phyloP scores from a whole-genome alignment of 1,139 yeast species.

The Zygosaccharomyces pseudobailii region DNA sequence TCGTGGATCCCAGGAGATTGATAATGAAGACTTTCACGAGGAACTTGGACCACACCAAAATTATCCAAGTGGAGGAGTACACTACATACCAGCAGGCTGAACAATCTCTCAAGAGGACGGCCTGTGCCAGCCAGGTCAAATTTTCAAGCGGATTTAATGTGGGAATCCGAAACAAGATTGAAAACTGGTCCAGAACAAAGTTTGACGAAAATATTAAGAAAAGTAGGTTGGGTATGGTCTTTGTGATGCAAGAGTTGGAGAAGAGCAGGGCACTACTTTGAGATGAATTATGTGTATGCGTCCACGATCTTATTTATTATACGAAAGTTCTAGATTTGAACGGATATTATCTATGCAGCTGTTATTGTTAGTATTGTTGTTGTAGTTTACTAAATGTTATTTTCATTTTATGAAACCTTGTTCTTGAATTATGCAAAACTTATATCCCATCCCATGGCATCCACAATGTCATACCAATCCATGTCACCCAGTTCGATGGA shows the following conservation, averaged over 20 bases:
- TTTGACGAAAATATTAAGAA: slow-evolving; percentile 64
- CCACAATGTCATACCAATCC: slow-evolving; percentile 63
- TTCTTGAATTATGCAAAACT: slow-evolving; percentile 50
- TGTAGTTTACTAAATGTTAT: neutral
- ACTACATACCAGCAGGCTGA: slow-evolving; percentile 46
- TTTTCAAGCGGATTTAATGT: slow-evolving; percentile 63
- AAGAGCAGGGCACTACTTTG: slow-evolving; percentile 22
- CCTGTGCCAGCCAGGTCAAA: slow-evolving; percentile 47
- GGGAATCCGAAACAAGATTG: slow-evolving; percentile 64
- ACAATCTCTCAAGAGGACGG: slow-evolving; percentile 16
- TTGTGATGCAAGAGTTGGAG: slow-evolving; percentile 63
- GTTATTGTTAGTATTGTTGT: neutral
- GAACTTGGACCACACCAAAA: slow-evolving; percentile 78
- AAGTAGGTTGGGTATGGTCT: slow-evolving; percentile 68
- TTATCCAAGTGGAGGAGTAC: slow-evolving; percentile 76
- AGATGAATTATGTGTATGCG: neutral
- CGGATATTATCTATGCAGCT: neutral
- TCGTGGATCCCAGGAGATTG: slow-evolving; percentile 59
- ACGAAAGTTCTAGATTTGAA: neutral
- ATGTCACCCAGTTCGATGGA: slow-evolving; percentile 33
- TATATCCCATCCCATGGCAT: slow-evolving; percentile 69
- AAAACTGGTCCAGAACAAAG: slow-evolving; percentile 71
- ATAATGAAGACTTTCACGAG: slow-evolving; percentile 69
- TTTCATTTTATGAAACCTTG: neutral
- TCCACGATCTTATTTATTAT: slow-evolving; percentile 2